phyloP scores from a whole-genome alignment of 129 eudicot species.

The Calendula officinalis region DNA sequence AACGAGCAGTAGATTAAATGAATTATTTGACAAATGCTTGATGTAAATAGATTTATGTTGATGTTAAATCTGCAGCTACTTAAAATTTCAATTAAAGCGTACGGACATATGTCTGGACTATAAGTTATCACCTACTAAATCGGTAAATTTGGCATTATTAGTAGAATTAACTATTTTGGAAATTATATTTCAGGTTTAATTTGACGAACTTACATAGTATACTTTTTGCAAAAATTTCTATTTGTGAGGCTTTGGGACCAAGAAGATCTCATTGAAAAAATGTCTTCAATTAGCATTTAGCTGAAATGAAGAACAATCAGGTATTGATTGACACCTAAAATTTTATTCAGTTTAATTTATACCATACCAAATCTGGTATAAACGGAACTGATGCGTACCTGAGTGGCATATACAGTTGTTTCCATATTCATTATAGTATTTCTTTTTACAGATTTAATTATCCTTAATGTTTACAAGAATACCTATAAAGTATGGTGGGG shows the following conservation, averaged over 20 bases:
- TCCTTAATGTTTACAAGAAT: no score
- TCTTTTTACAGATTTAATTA: background rate
- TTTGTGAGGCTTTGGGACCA: constrained; percentile 7
- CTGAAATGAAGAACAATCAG: constrained; percentile 54
- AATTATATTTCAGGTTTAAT: constrained; percentile 19
- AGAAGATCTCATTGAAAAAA: constrained; percentile 27
- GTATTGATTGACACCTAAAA: constrained; percentile 18
- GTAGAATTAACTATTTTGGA: constrained; percentile 9
- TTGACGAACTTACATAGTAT: constrained; percentile 17
- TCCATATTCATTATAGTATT: background rate
- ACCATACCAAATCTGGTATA: background rate
- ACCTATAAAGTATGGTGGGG: no score
- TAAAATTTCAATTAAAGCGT: background rate
- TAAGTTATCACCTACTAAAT: background rate
- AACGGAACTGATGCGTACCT: no score
- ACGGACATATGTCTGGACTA: background rate
- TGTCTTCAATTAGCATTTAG: constrained; percentile 32
- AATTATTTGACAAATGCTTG: background rate
- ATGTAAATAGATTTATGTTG: constrained; percentile 8
- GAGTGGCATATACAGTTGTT: no score
- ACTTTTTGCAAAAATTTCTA: background rate
- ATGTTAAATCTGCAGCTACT: constrained; percentile 7
- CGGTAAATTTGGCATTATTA: background rate
- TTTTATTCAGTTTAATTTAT: background rate
- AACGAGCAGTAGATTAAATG: background rate